These are phyloP conservation scores for Orobanche coerulescens DNA, from an alignment of 257 asterid species.

Conservation along the genomic window DNA sequence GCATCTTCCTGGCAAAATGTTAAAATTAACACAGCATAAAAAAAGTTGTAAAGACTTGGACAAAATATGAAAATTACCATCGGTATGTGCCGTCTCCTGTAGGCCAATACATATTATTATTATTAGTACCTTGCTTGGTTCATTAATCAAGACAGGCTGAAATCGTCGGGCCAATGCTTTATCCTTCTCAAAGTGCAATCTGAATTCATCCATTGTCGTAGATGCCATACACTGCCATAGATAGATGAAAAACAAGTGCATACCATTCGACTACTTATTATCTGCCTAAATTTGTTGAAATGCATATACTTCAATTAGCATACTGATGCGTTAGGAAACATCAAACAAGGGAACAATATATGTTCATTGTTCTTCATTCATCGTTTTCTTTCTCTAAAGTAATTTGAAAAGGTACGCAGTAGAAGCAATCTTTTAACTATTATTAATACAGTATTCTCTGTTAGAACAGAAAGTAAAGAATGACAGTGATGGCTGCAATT, in stretches of 20 bases:
- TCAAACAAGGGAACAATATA: slow-evolving; percentile 4
- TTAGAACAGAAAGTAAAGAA: background rate
- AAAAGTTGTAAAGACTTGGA: slow-evolving; percentile 16
- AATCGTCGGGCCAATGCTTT: slow-evolving; percentile 92
- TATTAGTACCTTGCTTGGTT: slow-evolving; percentile 73
- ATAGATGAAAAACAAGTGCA: slow-evolving; percentile 22
- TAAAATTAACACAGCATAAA: slow-evolving; percentile 13
- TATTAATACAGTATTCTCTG: background rate
- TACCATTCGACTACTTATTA: slow-evolving; percentile 12
- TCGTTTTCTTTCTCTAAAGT: background rate
- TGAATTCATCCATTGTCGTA: slow-evolving; percentile 87
- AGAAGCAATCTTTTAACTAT: background rate
- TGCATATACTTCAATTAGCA: slow-evolving; percentile 10
- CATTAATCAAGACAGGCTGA: slow-evolving; percentile 78
- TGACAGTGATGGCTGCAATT: slow-evolving; percentile 1
- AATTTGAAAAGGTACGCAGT: background rate
- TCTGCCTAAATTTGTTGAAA: slow-evolving; percentile 14
- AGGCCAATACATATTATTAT: slow-evolving; percentile 11
- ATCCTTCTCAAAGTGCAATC: slow-evolving; percentile 81
- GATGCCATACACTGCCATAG: slow-evolving; percentile 86
- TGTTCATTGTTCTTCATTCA: background rate
- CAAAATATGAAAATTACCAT: slow-evolving; percentile 8
- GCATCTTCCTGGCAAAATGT: slow-evolving; percentile 66
- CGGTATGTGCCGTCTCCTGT: background rate
- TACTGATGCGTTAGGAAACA: background rate